phyloP scores from a whole-genome alignment of 2,329 filamentous ascomycete genomes.

The Penicillium sclerotiorum region DNA sequence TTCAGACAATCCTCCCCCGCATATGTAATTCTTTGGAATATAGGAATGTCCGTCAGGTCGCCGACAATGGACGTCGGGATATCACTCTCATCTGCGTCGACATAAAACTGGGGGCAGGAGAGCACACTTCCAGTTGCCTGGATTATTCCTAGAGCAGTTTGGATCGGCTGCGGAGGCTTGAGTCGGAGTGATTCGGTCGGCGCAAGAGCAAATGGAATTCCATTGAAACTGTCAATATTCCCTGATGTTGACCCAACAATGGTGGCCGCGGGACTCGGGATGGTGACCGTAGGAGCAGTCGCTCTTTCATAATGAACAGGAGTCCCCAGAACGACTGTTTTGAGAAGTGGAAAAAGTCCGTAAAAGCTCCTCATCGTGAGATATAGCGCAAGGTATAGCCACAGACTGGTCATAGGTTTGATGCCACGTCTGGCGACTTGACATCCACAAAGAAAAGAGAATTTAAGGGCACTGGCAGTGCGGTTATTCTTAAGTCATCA shows the following conservation, averaged over 20 bases:
- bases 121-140: constrained; percentile 61
- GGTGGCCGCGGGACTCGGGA: constrained; percentile 56
- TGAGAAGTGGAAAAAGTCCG: no score
- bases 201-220: constrained; percentile 74
- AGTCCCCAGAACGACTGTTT: no score
- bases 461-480: no score
- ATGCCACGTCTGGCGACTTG: no score
- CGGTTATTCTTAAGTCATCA: no score
- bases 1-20: constrained; percentile 67
- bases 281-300: constrained; percentile 55
- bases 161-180: constrained; percentile 66
- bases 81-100: constrained; percentile 52
- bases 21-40: constrained; percentile 59
- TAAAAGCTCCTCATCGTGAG: no score
- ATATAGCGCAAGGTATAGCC: no score
- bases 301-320: no score
- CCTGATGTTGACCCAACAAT: constrained; percentile 43
- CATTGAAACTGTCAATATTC: constrained; percentile 68
- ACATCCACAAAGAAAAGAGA: no score
- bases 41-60: constrained; percentile 56
- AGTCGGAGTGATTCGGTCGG: constrained; percentile 69
- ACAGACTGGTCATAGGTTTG: no score
- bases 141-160: constrained; percentile 60
- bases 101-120: constrained; percentile 72
- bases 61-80: constrained; percentile 52